Conservation (phyloP, 75 land plant genomes). For the Pseudotsuga menziesii region DNA sequence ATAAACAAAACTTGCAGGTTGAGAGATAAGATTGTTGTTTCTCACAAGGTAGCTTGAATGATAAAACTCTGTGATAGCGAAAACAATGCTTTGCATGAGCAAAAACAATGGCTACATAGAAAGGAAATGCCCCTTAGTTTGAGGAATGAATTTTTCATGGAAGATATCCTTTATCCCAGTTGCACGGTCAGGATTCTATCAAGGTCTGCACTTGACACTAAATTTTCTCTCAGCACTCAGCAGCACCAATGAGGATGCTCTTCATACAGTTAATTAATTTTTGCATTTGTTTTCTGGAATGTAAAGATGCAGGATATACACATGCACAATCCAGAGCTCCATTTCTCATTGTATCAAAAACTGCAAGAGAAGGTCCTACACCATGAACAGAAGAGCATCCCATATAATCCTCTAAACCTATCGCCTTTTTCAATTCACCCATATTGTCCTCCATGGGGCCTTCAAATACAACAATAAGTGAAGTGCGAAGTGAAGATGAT, state of each 20-base stretch:
- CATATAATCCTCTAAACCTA: slow-evolving; percentile 64
- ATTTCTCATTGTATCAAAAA: slow-evolving; percentile 68
- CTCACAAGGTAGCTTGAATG: neutral
- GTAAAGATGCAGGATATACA: slow-evolving; percentile 82
- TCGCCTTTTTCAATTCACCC: slow-evolving; percentile 10
- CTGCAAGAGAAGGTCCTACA: slow-evolving; percentile 74
- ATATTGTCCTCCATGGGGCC: slow-evolving; percentile 42
- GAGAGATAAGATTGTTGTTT: neutral
- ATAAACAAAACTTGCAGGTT: neutral
- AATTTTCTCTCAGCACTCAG: neutral
- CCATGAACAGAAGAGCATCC: slow-evolving; percentile 92
- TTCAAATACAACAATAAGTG: slow-evolving; percentile 71
- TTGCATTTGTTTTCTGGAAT: slow-evolving; percentile 71
- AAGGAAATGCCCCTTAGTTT: neutral
- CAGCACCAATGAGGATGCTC: slow-evolving; percentile 26
- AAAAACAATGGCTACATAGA: neutral
- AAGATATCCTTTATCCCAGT: neutral
- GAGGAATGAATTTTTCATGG: neutral
- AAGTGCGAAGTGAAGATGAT: slow-evolving; percentile 68
- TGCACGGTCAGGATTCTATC: neutral
- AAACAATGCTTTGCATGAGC: neutral
- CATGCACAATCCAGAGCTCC: slow-evolving; percentile 71
- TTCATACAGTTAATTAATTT: slow-evolving; percentile 53
- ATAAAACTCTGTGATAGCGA: neutral
- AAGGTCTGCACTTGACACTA: neutral